These are phyloP conservation scores for Schizophyllum amplum DNA, from an alignment of 1,284 basidiomycete genomes.

Conservation along the genomic window DNA sequence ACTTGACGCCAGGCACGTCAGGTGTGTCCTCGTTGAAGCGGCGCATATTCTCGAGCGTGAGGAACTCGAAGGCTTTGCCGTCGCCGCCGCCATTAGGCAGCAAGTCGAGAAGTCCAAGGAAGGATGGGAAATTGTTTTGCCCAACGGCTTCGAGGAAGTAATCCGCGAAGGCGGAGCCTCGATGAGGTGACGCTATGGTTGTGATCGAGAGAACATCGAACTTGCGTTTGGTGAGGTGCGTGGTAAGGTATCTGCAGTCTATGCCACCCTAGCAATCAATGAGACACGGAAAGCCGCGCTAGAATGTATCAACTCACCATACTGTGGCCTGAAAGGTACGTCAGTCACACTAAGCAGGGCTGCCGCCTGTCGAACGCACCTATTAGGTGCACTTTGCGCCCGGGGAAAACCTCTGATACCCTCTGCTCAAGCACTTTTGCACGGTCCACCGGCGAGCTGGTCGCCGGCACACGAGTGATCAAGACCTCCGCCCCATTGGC, in stretches of 20 bases:
- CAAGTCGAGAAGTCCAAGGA: conserved; percentile 65
- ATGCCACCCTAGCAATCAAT: conserved; percentile 65
- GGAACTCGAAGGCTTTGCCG: conserved; percentile 83
- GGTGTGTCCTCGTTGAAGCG: conserved; percentile 83
- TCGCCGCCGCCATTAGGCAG: conserved; percentile 85
- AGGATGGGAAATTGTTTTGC: conserved; percentile 50
- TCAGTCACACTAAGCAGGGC: conserved; percentile 1
- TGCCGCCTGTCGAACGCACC: conserved; percentile 30
- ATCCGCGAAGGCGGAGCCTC: conserved; percentile 90
- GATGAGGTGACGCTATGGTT: conserved; percentile 90
- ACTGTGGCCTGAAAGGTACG: conserved; percentile 56
- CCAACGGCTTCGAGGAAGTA: conserved; percentile 83
- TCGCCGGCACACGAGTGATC: conserved; percentile 88
- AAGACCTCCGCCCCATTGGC: conserved; percentile 86
- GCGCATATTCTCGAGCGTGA: conserved; percentile 82
- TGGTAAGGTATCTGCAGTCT: conserved; percentile 84
- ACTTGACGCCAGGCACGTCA: conserved; percentile 69
- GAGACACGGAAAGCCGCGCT: conserved; percentile 3
- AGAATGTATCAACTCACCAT: conserved; percentile 52
- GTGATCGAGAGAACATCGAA: conserved; percentile 77
- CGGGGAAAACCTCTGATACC: conserved; percentile 75
- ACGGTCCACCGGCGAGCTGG: conserved; percentile 77
- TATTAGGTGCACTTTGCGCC: conserved; percentile 80
- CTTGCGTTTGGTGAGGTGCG: conserved; percentile 57
- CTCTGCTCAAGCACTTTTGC: conserved; percentile 80